Base-by-base conservation (phyloP, 1,284 basidiomycete genomes). In the Coniferiporia weirii region DNA sequence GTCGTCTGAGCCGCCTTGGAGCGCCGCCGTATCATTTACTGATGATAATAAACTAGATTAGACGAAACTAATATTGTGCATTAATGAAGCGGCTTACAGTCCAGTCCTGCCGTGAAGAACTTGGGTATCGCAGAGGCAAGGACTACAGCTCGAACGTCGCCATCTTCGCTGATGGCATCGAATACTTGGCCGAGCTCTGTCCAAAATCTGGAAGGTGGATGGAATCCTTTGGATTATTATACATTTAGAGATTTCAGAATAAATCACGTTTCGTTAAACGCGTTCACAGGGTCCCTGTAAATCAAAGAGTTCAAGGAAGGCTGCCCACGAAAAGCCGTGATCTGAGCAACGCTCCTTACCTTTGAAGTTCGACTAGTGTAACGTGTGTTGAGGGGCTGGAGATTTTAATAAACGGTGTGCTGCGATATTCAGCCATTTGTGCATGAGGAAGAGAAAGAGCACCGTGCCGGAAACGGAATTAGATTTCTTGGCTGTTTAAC, bases 71-170 rank as follows among this genome's bases (percentile, higher is more conserved):
- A 53, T 50, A 27, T 62, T 47, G 13, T 32, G 57, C 32, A 40
- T 51, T n/a, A 52, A 27, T 59, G 15, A 19, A 44, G 15, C 20
- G n/a, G 74, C 88, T 65, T 64, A 92, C 88, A 70, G 69, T 95
- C 92, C 1, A 95, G 72, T 0, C 92, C 93, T 0, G 90, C 91
- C 1, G 87, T 90, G 70, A 92, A 95, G 12, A 84, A 70, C 68
- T 87, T 91, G 0, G 85, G 82, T 0, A 87, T 66, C 0, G 75
- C 75, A 1, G 91, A 93, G 0, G 85, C 82, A 1, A 95, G 72
- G 0, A 95, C 88, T 13, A 91, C 78, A 1, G 76, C 87, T 34
- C 89, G 81, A 1, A 91, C 79, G 35, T 84, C 79, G 0, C 79
- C 75, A 45, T 85, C 81, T 10, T 71, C 66, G 0, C 76, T 75